Conservation (phyloP, 495 filamentous ascomycete genomes). For the Podospora sp. region DNA sequence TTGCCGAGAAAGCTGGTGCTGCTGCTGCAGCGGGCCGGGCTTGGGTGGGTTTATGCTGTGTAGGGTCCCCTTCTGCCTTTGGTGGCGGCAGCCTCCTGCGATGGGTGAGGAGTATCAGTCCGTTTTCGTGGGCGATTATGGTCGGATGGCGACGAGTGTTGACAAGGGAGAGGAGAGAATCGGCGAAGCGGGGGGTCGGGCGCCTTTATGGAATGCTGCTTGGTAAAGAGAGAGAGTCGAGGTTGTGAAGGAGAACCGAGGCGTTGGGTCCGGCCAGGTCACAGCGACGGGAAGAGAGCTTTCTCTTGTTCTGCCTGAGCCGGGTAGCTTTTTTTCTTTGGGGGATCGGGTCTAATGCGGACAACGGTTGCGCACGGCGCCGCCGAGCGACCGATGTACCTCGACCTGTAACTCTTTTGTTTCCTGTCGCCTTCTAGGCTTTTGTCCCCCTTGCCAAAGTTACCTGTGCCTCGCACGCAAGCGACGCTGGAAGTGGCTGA, state of each 20-base stretch:
- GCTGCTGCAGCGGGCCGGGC: neutral
- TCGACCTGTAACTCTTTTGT: neutral
- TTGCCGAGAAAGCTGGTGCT: neutral
- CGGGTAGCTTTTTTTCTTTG: neutral
- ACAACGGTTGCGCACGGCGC: neutral
- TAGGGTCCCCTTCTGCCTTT: no score
- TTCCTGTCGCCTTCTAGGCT: neutral
- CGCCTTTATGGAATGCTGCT: no score
- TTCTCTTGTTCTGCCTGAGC: neutral
- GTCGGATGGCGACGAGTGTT: neutral
- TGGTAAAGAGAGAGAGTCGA: neutral
- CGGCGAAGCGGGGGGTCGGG: neutral
- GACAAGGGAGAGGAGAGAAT: neutral
- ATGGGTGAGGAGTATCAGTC: neutral
- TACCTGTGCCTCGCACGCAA: neutral
- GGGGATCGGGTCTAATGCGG: neutral
- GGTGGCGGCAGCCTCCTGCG: neutral
- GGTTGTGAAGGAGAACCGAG: neutral
- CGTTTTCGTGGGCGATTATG: neutral
- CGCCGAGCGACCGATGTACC: neutral
- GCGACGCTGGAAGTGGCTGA: neutral
- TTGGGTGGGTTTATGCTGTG: no score
- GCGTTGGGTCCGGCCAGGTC: neutral
- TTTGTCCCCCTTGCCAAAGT: neutral
- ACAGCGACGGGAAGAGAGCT: neutral